Evolutionary conservation across 805 yeast species (phyloP).

Genomic region (Kodamaea kaohsiungensis): DNA sequence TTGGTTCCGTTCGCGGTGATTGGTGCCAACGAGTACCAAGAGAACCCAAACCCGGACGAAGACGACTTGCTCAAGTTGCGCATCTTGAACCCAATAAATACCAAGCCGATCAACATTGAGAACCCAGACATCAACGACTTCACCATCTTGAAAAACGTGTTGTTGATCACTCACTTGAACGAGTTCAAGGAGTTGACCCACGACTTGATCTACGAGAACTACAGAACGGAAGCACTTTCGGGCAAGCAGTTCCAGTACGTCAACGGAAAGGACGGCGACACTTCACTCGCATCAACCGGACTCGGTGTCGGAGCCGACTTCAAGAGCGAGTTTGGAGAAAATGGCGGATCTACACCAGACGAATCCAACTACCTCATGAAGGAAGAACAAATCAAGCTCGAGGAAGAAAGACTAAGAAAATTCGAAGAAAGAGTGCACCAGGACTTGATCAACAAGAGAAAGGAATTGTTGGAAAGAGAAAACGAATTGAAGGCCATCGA

Average conservation of each 20-base stretch:
- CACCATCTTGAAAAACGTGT: constrained; percentile 72
- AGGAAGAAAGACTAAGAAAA: constrained; percentile 83
- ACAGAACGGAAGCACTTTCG: constrained; percentile 83
- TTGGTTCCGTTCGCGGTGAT: constrained; percentile 68
- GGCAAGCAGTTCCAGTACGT: constrained; percentile 53
- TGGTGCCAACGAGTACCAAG: constrained; percentile 65
- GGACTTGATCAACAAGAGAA: constrained; percentile 76
- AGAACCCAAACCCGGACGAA: constrained; percentile 35
- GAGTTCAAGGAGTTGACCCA: constrained; percentile 89
- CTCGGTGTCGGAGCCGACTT: not conserved
- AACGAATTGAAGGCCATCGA: constrained; percentile 82
- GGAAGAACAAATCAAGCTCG: constrained; percentile 86
- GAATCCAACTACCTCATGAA: constrained; percentile 49
- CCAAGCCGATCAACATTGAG: constrained; percentile 60
- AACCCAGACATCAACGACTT: constrained; percentile 80
- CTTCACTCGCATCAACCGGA: constrained; percentile 5
- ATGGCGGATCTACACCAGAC: constrained; percentile 7
- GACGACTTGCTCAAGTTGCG: constrained; percentile 52
- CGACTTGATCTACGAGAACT: constrained; percentile 82
- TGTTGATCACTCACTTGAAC: constrained; percentile 80
- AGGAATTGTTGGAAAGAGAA: constrained; percentile 82
- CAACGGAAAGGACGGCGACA: constrained; percentile 18
- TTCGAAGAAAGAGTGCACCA: constrained; percentile 89
- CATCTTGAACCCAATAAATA: constrained; percentile 46
- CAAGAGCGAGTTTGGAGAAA: constrained; percentile 11